A percentile compares a stretch with the other conserved stretches of the same genome.
Evolutionary conservation across 768 basidiomycete genomes (phyloP).

Genomic region (Pulveroboletus sp.): DNA sequence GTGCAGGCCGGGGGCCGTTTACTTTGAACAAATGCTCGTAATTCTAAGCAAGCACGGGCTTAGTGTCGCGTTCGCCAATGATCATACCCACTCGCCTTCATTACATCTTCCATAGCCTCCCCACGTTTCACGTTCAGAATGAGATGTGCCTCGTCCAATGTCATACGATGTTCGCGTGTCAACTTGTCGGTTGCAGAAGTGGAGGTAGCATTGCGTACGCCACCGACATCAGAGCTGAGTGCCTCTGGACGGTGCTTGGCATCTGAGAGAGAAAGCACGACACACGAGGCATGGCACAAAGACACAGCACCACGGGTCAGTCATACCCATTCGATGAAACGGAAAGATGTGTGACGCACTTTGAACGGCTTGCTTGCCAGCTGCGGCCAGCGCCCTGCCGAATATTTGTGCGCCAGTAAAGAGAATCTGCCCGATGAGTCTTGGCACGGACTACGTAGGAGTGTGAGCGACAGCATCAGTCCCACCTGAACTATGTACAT

Average conservation of each 20-base stretch:
- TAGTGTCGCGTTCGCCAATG: slow-evolving; percentile 1
- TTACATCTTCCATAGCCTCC: slow-evolving; percentile 59
- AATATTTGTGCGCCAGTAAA: slow-evolving; percentile 75
- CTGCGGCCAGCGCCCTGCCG: slow-evolving; percentile 88
- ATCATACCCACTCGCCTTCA: slow-evolving; percentile 51
- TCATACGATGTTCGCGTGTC: slow-evolving; percentile 86
- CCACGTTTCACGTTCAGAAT: slow-evolving; percentile 85
- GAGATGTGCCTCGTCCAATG: slow-evolving; percentile 88
- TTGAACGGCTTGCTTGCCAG: slow-evolving; percentile 86
- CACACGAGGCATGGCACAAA: not conserved
- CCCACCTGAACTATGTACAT: not conserved
- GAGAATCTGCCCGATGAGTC: slow-evolving; percentile 72
- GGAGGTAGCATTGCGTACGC: slow-evolving; percentile 69
- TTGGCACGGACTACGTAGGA: slow-evolving; percentile 66
- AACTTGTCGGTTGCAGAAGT: slow-evolving; percentile 76
- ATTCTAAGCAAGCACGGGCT: slow-evolving; percentile 45
- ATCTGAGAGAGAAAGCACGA: slow-evolving; percentile 45
- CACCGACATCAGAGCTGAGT: slow-evolving; percentile 63
- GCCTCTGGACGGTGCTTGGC: slow-evolving; percentile 76
- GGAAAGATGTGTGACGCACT: slow-evolving; percentile 51
- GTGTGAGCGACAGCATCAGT: not conserved
- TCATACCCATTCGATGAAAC: not conserved
- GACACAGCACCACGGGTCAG: not conserved
- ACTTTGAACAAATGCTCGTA: slow-evolving; percentile 92
- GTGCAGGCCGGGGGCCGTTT: slow-evolving; percentile 67